Conservation (phyloP, 75 land plant species). For the Sequoiadendron giganteum region DNA sequence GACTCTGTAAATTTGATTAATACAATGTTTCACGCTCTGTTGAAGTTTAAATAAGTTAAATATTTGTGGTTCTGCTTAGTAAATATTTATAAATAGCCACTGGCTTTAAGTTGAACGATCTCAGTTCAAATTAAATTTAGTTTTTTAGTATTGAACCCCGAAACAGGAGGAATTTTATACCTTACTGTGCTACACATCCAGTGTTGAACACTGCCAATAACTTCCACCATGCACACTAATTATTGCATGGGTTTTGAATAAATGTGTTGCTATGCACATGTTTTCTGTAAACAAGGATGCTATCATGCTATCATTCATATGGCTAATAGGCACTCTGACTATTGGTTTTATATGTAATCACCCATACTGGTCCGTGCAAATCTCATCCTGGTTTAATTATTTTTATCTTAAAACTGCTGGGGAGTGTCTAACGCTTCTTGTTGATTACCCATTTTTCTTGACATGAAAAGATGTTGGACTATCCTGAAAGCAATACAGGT, state of each 20-base stretch:
- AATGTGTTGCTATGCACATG: neutral
- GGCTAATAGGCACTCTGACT: neutral
- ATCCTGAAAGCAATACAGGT: neutral
- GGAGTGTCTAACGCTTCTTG: neutral
- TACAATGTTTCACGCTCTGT: too few species aligned
- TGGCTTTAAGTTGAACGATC: too few species aligned
- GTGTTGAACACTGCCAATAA: too few species aligned
- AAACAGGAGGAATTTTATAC: too few species aligned
- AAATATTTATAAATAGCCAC: too few species aligned
- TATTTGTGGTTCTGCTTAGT: too few species aligned
- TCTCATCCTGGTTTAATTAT: neutral
- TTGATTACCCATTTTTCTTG: neutral
- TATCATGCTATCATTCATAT: neutral
- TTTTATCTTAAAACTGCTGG: neutral
- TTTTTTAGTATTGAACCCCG: too few species aligned
- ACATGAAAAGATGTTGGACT: neutral
- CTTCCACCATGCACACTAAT: neutral
- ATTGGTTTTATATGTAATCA: neutral
- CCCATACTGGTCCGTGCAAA: neutral
- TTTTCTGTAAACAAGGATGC: neutral
- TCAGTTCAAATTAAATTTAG: too few species aligned
- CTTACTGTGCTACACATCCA: too few species aligned
- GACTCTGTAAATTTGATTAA: too few species aligned
- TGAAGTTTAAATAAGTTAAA: too few species aligned
- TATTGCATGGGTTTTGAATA: neutral